A percentile compares a stretch with the other conserved stretches of the same genome.
phyloP scores from a whole-genome alignment of 805 yeast species.

The Saccharomycopsis sp. region DNA sequence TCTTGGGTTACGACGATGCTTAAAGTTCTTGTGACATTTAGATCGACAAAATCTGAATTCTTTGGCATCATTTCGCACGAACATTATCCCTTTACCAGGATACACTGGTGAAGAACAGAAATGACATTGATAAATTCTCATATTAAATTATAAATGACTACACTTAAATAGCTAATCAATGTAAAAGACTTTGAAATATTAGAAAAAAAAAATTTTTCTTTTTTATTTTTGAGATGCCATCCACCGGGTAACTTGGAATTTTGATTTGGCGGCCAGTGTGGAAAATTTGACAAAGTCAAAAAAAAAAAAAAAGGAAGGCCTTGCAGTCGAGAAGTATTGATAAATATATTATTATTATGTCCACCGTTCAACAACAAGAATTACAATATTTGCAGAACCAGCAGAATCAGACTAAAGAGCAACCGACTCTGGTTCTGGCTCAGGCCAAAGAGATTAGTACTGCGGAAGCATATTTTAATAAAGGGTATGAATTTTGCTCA shows the following conservation, averaged over 20 bases:
- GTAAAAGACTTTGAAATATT: too few relatives aligned
- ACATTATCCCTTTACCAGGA: slow-evolving; percentile 93
- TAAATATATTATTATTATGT: not conserved
- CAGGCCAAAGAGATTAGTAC: slow-evolving; percentile 30
- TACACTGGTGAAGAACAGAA: slow-evolving; percentile 97
- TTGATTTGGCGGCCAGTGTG: too few relatives aligned
- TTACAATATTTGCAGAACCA: slow-evolving; percentile 12
- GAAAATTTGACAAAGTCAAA: too few relatives aligned
- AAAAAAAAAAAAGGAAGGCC: not conserved
- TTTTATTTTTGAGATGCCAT: not conserved
- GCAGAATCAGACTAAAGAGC: slow-evolving; percentile 8
- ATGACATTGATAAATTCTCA: slow-evolving; percentile 90
- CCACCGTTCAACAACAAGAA: slow-evolving; percentile 17
- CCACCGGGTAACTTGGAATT: slow-evolving; percentile 2
- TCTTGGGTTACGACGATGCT: slow-evolving; percentile 97
- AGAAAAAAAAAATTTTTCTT: not conserved
- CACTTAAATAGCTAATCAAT: too few relatives aligned
- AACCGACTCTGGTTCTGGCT: slow-evolving; percentile 1
- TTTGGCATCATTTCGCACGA: slow-evolving; percentile 96
- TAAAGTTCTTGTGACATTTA: slow-evolving; percentile 95
- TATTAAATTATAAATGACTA: slow-evolving; percentile 25
- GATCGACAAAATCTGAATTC: slow-evolving; percentile 97
- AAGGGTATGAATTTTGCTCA: slow-evolving; percentile 50
- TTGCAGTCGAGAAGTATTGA: not conserved
- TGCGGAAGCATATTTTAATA: slow-evolving; percentile 60